Base-by-base conservation (phyloP, 2,329 filamentous ascomycete genomes). In the Teratosphaeria nubilosa region DNA sequence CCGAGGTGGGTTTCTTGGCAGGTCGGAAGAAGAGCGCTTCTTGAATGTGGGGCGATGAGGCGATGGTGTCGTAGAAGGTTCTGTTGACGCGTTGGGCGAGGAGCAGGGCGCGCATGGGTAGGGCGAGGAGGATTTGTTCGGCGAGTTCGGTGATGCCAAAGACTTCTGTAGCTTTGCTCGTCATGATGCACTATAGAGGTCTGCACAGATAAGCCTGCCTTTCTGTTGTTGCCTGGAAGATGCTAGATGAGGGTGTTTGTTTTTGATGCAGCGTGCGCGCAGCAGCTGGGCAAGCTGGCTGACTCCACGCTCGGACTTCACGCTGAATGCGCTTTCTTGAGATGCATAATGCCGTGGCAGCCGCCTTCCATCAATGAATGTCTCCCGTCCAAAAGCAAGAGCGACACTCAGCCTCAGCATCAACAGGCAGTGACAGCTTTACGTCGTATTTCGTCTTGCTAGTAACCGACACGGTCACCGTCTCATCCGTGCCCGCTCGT, bases 111-210 rank as follows among this genome's bases (percentile, higher is more conserved):
- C 30, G 51, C 25, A 32, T 20, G 13, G 51, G 51, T 53, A 53
- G 53, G 20, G 31, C 45, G 34, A 59, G 57, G 31, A 51, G 54
- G 41, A 56, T 31, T 22, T 14, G 31, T 24, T 53, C 51, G 51
- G 41, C 41, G 3, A 48, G 41, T n/a, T 48, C 41, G 20, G 41
- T 22, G 41, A 48, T 48, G 41, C 16, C 16, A 22, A 48, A 48
- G 41, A 48, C 41, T 22, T 48, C 41, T 22, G 16, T 48, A 10
- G 41, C 41, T 22, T 20, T 48, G 41, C n/a, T 22, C 5, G 1
- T 24, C 41, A 48, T 48, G 41, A 48, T 48, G 41, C 41, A 48
- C 9, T 22, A 10, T 22, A 48, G 9, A 22, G 41, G 16, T 48
- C 16, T 48, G 41, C 41, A 48, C n/a, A 48, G n/a, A 10, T 48